Evolutionary conservation across 2,329 filamentous ascomycete species (phyloP), one percentile per base, ranked within the genome.

Genomic region (Calonectria multiphialidica): DNA sequence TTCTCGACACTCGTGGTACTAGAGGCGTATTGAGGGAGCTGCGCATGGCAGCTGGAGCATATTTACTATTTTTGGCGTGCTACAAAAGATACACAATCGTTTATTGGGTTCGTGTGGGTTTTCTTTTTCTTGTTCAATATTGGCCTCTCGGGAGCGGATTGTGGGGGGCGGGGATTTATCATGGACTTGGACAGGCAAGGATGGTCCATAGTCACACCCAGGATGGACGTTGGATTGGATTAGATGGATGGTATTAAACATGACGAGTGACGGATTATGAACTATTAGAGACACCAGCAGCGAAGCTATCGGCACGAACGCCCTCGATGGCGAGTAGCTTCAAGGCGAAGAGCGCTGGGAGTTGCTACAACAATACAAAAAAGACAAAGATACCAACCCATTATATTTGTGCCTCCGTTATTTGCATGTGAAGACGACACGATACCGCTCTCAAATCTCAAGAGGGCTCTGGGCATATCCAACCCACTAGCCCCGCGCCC

Each of bases 211-310:
- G 30, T 10, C 47, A 50, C 16, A 35, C 42, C 57, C 25, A 68
- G 59, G 49, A 42, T 25, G 53, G 35, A 25, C 21, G 53, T 33
- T 59, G 53, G 53, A 37, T 59, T 59, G 66, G 44, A 62, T 47
- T 44, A 62, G 44, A 63, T 35, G 67, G 55, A 50, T 23, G 21
- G 28, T 50, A 63, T 67, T 69, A 28, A 68, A 67, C 55, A 44
- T 73, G 71, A 73, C 15, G 71, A 73, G 68, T 73, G 64, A 73
- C 62, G 71, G 64, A 68, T 68, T 65, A 71, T 61, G 71, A 68
- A 63, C 49, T 59, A 68, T 40, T 73, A 73, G 64, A 72, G 50
- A 67, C 44, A 70, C 49, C 66, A 64, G 68, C 63, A 65, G 63
- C 44, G 47, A 67, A 67, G 66, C 67, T 72, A 70, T 63, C 45